Percentiles rank a stretch among this genome's conserved stretches.
Conservation (phyloP, 352 stramenopile genomes). For the Phytophthora hibernalis region DNA sequence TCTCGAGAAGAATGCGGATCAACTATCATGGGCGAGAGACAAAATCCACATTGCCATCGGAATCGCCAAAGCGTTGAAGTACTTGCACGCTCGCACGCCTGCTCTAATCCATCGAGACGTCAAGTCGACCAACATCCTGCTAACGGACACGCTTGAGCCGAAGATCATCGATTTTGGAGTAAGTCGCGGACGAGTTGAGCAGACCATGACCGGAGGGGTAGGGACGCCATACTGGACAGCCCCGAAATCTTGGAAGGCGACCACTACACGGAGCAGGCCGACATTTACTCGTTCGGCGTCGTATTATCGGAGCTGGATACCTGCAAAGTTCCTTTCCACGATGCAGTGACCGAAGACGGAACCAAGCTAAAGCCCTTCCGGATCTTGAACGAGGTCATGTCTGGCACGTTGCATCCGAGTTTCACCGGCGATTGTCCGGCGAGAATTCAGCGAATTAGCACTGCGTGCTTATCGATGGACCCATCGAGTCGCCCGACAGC, state of each 20-base stretch:
- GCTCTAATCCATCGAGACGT: conserved; percentile 40
- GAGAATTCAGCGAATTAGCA: conserved; percentile 34
- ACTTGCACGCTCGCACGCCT: conserved; percentile 30
- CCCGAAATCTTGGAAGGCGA: conserved; percentile 70
- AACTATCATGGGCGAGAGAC: conserved; percentile 33
- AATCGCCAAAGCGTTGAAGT: conserved; percentile 33
- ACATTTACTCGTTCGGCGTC: conserved; percentile 76
- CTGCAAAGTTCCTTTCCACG: conserved; percentile 35
- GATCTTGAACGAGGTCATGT: conserved; percentile 50
- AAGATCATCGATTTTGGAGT: conserved; percentile 86
- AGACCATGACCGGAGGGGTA: conserved; percentile 63
- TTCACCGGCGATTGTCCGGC: conserved; percentile 51
- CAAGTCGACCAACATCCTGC: conserved; percentile 62
- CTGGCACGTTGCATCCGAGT: conserved; percentile 42
- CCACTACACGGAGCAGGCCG: conserved; percentile 58
- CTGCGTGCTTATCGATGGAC: conserved; percentile 37
- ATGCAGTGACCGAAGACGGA: conserved; percentile 23
- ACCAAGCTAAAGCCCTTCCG: conserved; percentile 36
- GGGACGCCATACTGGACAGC: conserved; percentile 86
- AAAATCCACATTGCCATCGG: conserved; percentile 38
- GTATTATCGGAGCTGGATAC: conserved; percentile 57
- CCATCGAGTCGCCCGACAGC: conserved; percentile 39
- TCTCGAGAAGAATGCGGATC: conserved; percentile 16
- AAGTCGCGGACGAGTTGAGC: conserved; percentile 28
- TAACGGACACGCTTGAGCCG: conserved; percentile 65